These are phyloP conservation scores for Bertia moriformis DNA, from an alignment of 2,329 filamentous ascomycete genomes.

Conservation along the genomic window DNA sequence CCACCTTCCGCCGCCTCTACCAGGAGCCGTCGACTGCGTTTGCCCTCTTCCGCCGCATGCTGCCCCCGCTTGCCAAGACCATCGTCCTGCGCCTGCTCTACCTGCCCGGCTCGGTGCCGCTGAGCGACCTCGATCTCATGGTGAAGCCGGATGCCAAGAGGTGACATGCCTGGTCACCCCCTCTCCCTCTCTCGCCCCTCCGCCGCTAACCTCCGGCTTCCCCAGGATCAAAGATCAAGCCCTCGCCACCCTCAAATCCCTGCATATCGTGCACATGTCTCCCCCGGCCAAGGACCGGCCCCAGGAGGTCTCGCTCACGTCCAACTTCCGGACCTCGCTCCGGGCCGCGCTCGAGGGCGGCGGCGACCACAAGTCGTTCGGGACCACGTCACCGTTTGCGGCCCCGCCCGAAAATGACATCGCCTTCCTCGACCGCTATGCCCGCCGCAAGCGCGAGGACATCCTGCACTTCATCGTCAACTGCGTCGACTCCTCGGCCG, in stretches of 20 bases:
- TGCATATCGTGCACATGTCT: constrained; percentile 71
- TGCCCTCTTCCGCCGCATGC: constrained; percentile 92
- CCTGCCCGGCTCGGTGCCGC: constrained; percentile 64
- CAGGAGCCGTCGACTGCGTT: constrained; percentile 89
- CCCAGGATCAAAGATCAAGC: constrained; percentile 68
- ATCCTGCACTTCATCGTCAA: constrained; percentile 92
- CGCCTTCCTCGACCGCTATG: constrained; percentile 68
- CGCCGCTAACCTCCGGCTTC: constrained; percentile 4
- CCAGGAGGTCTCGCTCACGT: constrained; percentile 61
- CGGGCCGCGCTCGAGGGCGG: constrained; percentile 78
- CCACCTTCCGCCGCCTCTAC: constrained; percentile 82
- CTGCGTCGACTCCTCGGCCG: constrained; percentile 41
- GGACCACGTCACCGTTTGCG: constrained; percentile 60
- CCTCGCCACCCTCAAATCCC: constrained; percentile 62
- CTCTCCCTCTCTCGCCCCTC: too few relatives aligned
- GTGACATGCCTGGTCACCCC: constrained; percentile 28
- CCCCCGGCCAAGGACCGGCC: constrained; percentile 43
- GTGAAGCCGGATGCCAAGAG: constrained; percentile 53
- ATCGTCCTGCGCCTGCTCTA: constrained; percentile 94
- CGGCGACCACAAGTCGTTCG: constrained; percentile 76
- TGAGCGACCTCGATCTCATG: constrained; percentile 75
- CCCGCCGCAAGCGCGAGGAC: constrained; percentile 82
- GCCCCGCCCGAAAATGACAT: constrained; percentile 51
- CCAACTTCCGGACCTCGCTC: constrained; percentile 71
- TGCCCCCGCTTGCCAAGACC: constrained; percentile 84